phyloP scores from a whole-genome alignment of 306 rosid species.

The Lithocarpus polystachyus region DNA sequence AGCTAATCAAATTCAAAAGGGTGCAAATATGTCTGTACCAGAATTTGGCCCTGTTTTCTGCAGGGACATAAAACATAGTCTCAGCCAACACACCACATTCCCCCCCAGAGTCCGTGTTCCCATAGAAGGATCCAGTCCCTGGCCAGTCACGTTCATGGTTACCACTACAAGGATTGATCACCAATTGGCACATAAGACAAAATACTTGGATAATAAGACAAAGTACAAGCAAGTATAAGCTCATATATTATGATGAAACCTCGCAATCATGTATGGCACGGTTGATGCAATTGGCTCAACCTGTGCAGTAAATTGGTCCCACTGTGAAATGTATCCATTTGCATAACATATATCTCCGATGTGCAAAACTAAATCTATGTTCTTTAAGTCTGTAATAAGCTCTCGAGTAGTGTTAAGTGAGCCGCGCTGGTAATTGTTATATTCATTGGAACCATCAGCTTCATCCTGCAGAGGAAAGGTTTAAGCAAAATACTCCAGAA shows the following conservation, averaged over 20 bases:
- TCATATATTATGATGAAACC: constrained; percentile 39
- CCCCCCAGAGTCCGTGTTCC: constrained; percentile 84
- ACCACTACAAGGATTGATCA: constrained; percentile 51
- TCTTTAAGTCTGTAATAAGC: constrained; percentile 65
- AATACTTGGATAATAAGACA: not conserved
- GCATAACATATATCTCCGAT: constrained; percentile 95
- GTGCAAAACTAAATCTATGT: constrained; percentile 76
- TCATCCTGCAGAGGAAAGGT: constrained; percentile 55
- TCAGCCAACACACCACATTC: constrained; percentile 90
- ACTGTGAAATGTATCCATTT: constrained; percentile 87
- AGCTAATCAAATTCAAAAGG: not conserved
- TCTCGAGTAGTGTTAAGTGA: constrained; percentile 80
- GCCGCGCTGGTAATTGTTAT: constrained; percentile 71
- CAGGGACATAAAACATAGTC: constrained; percentile 88
- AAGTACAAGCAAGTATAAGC: not conserved
- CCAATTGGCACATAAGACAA: constrained; percentile 26
- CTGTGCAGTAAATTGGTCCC: constrained; percentile 94
- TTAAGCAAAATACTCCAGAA: constrained; percentile 8
- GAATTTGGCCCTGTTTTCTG: constrained; percentile 78
- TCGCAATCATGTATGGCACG: constrained; percentile 86
- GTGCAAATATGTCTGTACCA: constrained; percentile 40
- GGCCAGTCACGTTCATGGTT: constrained; percentile 99
- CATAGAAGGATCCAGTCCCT: constrained; percentile 73
- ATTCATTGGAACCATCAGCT: constrained; percentile 96
- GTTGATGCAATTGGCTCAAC: constrained; percentile 89